Evolutionary conservation across 805 yeast species (phyloP).

Genomic region (Komagataella kurtzmanii): DNA sequence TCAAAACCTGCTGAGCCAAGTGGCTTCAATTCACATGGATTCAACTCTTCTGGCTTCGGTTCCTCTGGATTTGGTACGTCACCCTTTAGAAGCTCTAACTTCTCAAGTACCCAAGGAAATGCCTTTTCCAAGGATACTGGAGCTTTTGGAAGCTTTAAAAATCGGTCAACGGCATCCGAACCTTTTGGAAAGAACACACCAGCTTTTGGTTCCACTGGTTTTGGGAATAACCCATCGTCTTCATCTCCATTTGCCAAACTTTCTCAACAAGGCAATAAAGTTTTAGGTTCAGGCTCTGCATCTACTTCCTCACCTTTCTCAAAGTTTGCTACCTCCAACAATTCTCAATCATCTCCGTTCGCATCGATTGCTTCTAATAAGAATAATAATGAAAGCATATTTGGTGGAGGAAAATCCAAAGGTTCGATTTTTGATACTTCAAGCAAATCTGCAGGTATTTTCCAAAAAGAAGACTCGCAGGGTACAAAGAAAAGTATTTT

Average conservation of each 20-base stretch:
- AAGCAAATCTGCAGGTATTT: not conserved
- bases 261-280: constrained; percentile 6
- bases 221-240: constrained; percentile 5
- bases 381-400: not conserved
- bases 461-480: not conserved
- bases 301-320: constrained; percentile 1
- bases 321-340: not conserved
- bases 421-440: not conserved
- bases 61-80: constrained; percentile 7
- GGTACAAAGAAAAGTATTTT: not conserved
- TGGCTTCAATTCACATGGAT: constrained; percentile 7
- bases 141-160: constrained; percentile 6
- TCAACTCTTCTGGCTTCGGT: constrained; percentile 7
- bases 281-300: constrained; percentile 6
- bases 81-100: constrained; percentile 5
- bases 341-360: constrained; percentile 8
- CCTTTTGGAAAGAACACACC: constrained; percentile 2
- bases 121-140: constrained; percentile 5
- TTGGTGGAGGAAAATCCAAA: not conserved
- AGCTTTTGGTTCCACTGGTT: constrained; percentile 13
- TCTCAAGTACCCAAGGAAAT: constrained; percentile 5
- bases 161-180: not conserved
- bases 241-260: not conserved
- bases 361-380: not conserved
- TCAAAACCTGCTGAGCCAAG: constrained; percentile 2